Percentiles rank a stretch among this genome's conserved stretches.
These are phyloP conservation scores for Tricharina praecox DNA, from an alignment of 495 filamentous ascomycete genomes.

Conservation along the genomic window DNA sequence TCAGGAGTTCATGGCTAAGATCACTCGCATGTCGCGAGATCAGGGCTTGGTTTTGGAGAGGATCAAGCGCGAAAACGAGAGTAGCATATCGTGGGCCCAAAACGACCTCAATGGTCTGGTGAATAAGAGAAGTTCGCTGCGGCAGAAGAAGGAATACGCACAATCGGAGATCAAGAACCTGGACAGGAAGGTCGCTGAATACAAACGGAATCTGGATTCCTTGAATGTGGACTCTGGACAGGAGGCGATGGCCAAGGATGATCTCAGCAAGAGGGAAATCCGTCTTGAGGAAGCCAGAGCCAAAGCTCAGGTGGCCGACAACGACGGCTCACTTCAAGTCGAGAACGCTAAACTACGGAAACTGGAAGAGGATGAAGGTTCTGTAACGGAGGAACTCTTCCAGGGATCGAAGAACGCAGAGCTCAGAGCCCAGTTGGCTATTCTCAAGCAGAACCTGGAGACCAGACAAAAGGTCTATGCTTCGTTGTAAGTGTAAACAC, in stretches of 20 bases:
- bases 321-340: constrained; percentile 50
- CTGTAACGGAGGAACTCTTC: constrained; percentile 56
- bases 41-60: constrained; percentile 60
- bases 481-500: constrained; percentile 38
- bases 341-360: constrained; percentile 44
- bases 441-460: constrained; percentile 57
- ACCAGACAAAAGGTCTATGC: constrained; percentile 53
- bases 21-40: constrained; percentile 57
- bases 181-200: constrained; percentile 43
- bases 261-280: constrained; percentile 49
- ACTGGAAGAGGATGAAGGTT: constrained; percentile 50
- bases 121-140: constrained; percentile 46
- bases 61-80: constrained; percentile 46
- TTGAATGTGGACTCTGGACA: constrained; percentile 72
- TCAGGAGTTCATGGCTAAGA: constrained; percentile 55
- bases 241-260: constrained; percentile 54
- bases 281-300: constrained; percentile 44
- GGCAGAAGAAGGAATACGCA: constrained; percentile 51
- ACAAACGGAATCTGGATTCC: constrained; percentile 47
- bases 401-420: constrained; percentile 61
- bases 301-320: constrained; percentile 41
- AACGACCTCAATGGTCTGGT: constrained; percentile 49
- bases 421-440: constrained; percentile 61
- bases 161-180: constrained; percentile 50
- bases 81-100: constrained; percentile 50